Evolutionary conservation across 192 early-diverging fungal genomes (phyloP), one percentile per base, ranked within the genome.

Genomic region (Coemansia sp.): DNA sequence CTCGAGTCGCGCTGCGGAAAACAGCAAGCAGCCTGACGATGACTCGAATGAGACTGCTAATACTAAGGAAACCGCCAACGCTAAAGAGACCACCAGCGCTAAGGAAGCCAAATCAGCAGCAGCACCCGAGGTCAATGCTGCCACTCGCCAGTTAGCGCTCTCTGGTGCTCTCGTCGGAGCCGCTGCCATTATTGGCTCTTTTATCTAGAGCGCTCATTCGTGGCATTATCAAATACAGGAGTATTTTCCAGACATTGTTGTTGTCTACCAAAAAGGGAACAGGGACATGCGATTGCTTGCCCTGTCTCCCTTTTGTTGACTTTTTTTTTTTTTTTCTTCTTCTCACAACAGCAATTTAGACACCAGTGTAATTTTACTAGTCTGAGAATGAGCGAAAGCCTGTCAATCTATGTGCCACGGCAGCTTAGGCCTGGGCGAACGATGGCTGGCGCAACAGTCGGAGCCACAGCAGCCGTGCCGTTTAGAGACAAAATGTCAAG

Each of bases 151-250:
- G 77, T 20, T 74, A 5, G 77, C 66, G 10, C 55, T 73, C 28
- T 80, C 77, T 18, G 72, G 69, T 0, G 77, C 77, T 3, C 69
- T 80, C 57, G n/a, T 68, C 14, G 72, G 77, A 13, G 77, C 69
- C 10, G 77, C 66, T 18, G 69, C 70, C 38, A 51, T 71, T 28
- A 40, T 70, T 34, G 77, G 72, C n/a, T 65, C 77, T 26, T 73
- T 65, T 35, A 51, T 80, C 51, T 79, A 74, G 65, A 34, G 0
- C 2, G 1, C 2, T 20, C 26, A 14, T 63, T 53, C n/a, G n/a
- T n/a, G 39, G 8, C 13, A 14, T 51, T 26, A 26, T 7, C 48
- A 13, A 26, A 51, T 51, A 23, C 4, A 51, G 23, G 2, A 23
- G 21, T 20, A 26, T 51, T 59, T 59, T 58, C 20, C 23, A 58